These are phyloP conservation scores for Eimeria necatrix DNA, from an alignment of 169 alveolate genomes.

Conservation along the genomic window DNA sequence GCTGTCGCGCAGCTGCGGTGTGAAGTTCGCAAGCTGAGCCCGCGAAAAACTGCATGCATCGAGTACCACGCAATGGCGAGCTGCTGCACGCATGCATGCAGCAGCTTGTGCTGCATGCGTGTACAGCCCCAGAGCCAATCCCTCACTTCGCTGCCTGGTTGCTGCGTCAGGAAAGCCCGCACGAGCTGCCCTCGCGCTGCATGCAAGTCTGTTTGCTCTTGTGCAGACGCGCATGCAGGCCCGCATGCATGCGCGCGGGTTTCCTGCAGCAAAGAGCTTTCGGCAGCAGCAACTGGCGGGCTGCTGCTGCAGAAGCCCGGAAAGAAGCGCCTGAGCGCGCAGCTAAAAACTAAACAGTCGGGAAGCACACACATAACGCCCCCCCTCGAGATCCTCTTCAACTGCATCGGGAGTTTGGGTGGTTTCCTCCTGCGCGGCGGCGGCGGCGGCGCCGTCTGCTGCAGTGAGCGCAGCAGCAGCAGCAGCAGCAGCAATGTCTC, in stretches of 20 bases:
- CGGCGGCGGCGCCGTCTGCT: background rate
- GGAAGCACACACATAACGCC: background rate
- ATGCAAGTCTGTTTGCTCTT: background rate
- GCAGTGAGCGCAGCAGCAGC: background rate
- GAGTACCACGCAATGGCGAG: background rate
- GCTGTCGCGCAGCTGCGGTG: background rate
- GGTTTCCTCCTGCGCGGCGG: background rate
- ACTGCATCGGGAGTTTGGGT: background rate
- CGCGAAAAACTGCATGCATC: background rate
- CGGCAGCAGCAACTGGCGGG: background rate
- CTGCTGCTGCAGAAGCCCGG: background rate
- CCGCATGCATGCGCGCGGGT: background rate
- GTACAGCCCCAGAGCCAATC: background rate
- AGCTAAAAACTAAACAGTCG: background rate
- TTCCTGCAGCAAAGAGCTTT: background rate
- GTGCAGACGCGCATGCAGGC: background rate
- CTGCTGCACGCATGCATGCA: background rate
- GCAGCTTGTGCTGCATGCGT: background rate
- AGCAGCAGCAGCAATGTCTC: constrained; percentile 4
- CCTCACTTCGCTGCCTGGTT: background rate
- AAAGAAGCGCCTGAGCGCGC: background rate
- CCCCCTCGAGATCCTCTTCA: background rate
- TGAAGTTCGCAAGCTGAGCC: background rate
- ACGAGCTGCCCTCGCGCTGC: background rate
- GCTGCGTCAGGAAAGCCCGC: background rate